A percentile compares a stretch with the other conserved stretches of the same genome.
Evolutionary conservation across 495 filamentous ascomycete species (phyloP).

Genomic region (Talaromyces borbonicus): DNA sequence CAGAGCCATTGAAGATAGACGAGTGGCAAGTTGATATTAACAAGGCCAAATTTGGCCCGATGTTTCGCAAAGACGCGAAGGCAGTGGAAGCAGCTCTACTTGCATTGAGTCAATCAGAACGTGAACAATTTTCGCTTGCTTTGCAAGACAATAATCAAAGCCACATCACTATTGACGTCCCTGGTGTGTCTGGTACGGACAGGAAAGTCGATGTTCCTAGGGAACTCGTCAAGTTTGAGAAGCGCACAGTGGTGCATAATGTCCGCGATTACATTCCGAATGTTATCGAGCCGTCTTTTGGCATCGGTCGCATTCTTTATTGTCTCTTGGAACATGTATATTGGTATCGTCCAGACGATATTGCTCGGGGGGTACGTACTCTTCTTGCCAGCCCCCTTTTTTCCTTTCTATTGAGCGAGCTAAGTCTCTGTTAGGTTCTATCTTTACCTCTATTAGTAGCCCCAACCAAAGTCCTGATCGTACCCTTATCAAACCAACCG

Average conservation of each 20-base stretch:
- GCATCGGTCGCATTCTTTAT: constrained; percentile 73
- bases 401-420: not conserved
- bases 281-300: constrained; percentile 80
- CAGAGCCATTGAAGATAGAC: constrained; percentile 58
- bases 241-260: constrained; percentile 57
- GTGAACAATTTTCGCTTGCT: constrained; percentile 57
- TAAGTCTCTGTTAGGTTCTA: constrained; percentile 38
- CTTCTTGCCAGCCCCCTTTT: not conserved
- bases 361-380: constrained; percentile 52
- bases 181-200: too few species aligned
- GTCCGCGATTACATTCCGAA: constrained; percentile 71
- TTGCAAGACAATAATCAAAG: constrained; percentile 58
- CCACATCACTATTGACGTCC: constrained; percentile 52
- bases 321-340: constrained; percentile 69
- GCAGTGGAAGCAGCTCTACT: constrained; percentile 62
- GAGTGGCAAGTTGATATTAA: constrained; percentile 69
- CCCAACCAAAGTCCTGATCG: constrained; percentile 61
- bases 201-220: constrained; percentile 62
- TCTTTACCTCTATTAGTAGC: constrained; percentile 57
- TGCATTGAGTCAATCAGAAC: constrained; percentile 55
- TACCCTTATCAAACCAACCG: constrained; percentile 50
- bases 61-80: constrained; percentile 69
- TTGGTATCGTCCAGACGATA: constrained; percentile 58
- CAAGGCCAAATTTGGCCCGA: constrained; percentile 75
- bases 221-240: constrained; percentile 62